Evolutionary conservation across 1,139 yeast species (phyloP), one percentile per base, ranked within the genome.

Genomic region (Debaryomyces fabryi): DNA sequence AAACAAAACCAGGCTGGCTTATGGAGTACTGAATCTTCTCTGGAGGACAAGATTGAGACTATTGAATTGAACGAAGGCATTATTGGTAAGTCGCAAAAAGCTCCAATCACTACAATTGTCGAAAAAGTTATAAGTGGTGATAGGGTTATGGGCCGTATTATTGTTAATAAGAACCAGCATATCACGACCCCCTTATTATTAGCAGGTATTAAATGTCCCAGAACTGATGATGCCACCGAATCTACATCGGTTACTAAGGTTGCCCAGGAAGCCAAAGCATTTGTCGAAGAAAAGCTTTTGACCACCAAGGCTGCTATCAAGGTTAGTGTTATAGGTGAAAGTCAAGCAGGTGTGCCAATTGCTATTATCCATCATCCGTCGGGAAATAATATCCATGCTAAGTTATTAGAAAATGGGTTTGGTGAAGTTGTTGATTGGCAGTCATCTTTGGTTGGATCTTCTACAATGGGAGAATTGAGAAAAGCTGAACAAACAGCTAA

Each of bases 361-460:
- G 87, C 77, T 6, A 58, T 82, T 36, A 66, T 80, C 45, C 84
- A 83, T 57, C 92, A 90, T 47, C 86, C 88, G 10, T 91, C 96
- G 6, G 81, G 80, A 9, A 87, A 88, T 60, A 68, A 68, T 51
- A 85, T 89, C 58, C 83, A 87, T 52, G 86, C 84, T 56, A 80
- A 82, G 55, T 68, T 89, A 53, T 74, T 89, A 53, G 82, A 79
- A 52, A 76, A 74, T 50, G 97, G 97, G 8, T 74, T 83, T 39
- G 96, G 86, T 7, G 84, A 83, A 55, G 81, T 88, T 48, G 82
- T 85, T 20, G 96, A 89, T 63, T 87, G 96, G 93, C 96, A 89
- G 64, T 82, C 91, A 1, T 66, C 81, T n/a, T 62, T 83, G 45
- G 70, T 90, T 49, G 96, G 96, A 2, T 72, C 91, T 5, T 67